Evolutionary conservation across 805 yeast species (phyloP), one percentile per base, ranked within the genome.

Genomic region (Yamadazyma laniorum): DNA sequence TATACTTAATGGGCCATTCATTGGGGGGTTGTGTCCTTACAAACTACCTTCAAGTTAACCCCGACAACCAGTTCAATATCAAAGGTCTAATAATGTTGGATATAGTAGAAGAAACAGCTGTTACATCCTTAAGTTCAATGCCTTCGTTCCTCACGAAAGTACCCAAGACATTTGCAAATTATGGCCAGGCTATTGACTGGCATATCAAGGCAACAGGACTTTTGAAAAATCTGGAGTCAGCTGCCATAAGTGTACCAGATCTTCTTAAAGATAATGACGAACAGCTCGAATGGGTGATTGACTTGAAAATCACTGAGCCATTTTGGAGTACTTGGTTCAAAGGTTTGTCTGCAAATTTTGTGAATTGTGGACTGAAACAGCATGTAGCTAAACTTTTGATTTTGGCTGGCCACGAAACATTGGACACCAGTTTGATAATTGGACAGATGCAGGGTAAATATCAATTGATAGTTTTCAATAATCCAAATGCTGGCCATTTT

Each of bases 361-460:
- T 72, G 7, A 39, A 40, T 1, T 57, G 74, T 32, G 60, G 56
- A 13, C 49, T 49, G 5, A 47, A 80, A 1, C 39, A 44, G 18
- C 47, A 43, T 14, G 46, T 60, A 6, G 80, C 90, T 0, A 85
- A 88, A 51, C 50, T 93, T 37, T 70, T 93, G 28, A 71, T 93
- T 1, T 62, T 95, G 12, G 95, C 98, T 0, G 95, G 95, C 3
- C 84, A 90, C 36, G 97, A 93, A 48, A 79, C 85, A 15, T 69
- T 95, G 21, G 99, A 93, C 61, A 88, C 83, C 46, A 76, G 76
- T 26, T 67, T 93, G 33, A 88, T 90, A 59, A 80, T 93, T 35
- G 99, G 97, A 1, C 99, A 95, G 61, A 93, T 93, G 99, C 98
- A 90, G 62, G 99, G 99, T 1, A 82, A 80, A 56, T 93, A 84